These are phyloP conservation scores for Margaritispora aquatica DNA, from an alignment of 495 filamentous ascomycete species.

Conservation along the genomic window DNA sequence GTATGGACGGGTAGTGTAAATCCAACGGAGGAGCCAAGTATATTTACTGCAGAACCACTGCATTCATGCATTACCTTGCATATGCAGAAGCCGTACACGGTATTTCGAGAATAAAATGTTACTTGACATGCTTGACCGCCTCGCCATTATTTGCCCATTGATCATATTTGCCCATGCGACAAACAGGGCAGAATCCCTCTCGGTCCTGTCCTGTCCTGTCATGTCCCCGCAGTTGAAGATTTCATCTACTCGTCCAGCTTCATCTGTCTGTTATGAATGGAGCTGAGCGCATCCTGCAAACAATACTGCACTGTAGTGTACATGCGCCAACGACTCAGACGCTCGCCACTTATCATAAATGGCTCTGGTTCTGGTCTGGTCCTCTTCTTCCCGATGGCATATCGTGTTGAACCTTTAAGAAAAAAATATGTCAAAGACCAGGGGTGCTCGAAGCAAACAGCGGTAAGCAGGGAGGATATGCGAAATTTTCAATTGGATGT, in stretches of 20 bases:
- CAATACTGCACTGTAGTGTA: background rate
- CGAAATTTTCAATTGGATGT: background rate
- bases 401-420: background rate
- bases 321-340: background rate
- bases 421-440: background rate
- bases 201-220: no score
- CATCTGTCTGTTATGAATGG: background rate
- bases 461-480: background rate
- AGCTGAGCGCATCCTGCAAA: background rate
- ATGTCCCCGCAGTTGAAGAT: background rate
- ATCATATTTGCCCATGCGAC: background rate
- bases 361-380: no score
- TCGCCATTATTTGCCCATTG: no score
- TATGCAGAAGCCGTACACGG: background rate
- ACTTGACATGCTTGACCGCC: background rate
- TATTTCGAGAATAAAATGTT: no score
- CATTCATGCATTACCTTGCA: background rate
- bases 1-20: no score
- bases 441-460: background rate
- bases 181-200: background rate
- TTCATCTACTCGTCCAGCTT: background rate
- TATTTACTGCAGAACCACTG: no score
- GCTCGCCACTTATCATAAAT: background rate
- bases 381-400: background rate
- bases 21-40: background rate